These are phyloP conservation scores for Suillus bovinus DNA, from an alignment of 768 basidiomycete species.

Conservation along the genomic window DNA sequence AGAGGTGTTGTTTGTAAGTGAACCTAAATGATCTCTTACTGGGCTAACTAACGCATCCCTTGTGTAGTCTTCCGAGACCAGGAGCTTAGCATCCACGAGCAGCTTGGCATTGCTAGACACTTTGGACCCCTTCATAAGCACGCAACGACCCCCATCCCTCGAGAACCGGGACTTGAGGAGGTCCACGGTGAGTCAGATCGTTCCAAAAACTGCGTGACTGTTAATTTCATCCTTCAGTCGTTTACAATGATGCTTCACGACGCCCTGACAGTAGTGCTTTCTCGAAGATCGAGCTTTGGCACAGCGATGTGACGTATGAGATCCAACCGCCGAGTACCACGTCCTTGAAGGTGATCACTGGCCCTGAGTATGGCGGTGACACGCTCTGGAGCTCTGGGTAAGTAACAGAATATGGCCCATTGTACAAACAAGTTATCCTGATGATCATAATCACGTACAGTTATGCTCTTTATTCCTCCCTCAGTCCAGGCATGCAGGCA, in stretches of 20 bases:
- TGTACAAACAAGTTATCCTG: constrained; percentile 4
- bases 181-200: constrained; percentile 56
- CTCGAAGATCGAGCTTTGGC: constrained; percentile 77
- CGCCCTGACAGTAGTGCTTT: constrained; percentile 66
- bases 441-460: constrained; percentile 36
- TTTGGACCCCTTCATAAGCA: constrained; percentile 82
- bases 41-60: not conserved
- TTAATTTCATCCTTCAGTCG: constrained; percentile 43
- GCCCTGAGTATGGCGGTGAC: constrained; percentile 74
- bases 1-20: constrained; percentile 72
- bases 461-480: constrained; percentile 80
- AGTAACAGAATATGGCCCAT: constrained; percentile 14
- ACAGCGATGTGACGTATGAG: constrained; percentile 83
- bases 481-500: constrained; percentile 71
- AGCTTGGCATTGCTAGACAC: constrained; percentile 70
- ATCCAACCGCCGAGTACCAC: constrained; percentile 79
- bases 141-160: constrained; percentile 76
- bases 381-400: constrained; percentile 82
- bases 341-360: constrained; percentile 71
- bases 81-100: constrained; percentile 64
- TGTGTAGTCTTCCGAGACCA: constrained; percentile 74
- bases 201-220: constrained; percentile 3
- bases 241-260: constrained; percentile 66
- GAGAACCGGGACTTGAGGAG: constrained; percentile 69
- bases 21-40: constrained; percentile 4